Evolutionary conservation across 495 filamentous ascomycete species (phyloP), one percentile per base, ranked within the genome.

Genomic region (Penicillium samsonianum): DNA sequence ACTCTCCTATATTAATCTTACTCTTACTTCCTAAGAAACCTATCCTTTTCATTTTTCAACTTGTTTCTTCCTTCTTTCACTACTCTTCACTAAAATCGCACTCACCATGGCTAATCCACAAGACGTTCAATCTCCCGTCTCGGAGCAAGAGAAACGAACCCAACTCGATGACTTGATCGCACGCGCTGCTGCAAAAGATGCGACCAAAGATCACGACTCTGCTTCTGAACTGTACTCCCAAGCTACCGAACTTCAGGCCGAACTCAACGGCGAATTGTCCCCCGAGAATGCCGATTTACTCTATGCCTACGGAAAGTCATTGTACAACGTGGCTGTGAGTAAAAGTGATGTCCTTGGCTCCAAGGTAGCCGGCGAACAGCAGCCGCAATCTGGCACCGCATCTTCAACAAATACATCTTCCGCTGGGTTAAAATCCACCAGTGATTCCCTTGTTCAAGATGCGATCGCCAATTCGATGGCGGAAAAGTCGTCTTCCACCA

Each of bases 331-430:
- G 55, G 94, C 92, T 19, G 87, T 97, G 62, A 88, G 83, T 72
- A 96, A 94, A 67, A 96, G 90, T 66, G 93, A 97, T 70, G 93
- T 98, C 26, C 80, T 98, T 31, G 94, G 94, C 58, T 87, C 86
- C 9, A 90, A 88, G 65, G 86, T 92, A 1, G 83, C 87, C 8
- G 78, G 78, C 2, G 86, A 89, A 49, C 49, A 68, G 16, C 69
- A 85, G 61, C 62, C 64, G 14, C 65, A 79, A 53, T 44, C 77
- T 14, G 80, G 78, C 50, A 57, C 30, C 42, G 43, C 58, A 20
- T 46, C 66, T 41, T 26, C 56, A 33, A 58, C 61, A 20, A 59
- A 58, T 43, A 23, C 54, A 19, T 38, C 56, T 8, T 53, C 64
- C 41, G 56, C 66, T 23, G 50, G 49, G 9, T 57, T 67, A 16